A percentile compares a stretch with the other conserved stretches of the same genome.
phyloP scores from a whole-genome alignment of 2,329 filamentous ascomycete genomes.

The Bipolaris oryzae region DNA sequence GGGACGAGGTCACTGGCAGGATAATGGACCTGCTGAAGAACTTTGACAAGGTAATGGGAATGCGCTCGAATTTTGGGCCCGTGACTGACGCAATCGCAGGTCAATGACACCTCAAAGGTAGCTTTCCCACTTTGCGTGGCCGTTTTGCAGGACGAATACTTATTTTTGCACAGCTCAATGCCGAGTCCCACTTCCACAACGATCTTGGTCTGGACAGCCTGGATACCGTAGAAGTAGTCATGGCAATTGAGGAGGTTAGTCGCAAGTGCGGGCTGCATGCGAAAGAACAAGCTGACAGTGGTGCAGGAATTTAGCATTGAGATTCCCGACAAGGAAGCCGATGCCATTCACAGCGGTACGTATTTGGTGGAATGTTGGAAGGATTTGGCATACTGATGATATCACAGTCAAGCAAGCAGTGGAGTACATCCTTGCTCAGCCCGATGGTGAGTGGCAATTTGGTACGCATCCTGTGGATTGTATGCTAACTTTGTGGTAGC shows the following conservation, averaged over 20 bases:
- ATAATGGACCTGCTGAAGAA: constrained; percentile 92
- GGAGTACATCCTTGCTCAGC: constrained; percentile 90
- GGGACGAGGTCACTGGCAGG: constrained; percentile 86
- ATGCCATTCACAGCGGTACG: constrained; percentile 91
- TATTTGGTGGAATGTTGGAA: constrained; percentile 19
- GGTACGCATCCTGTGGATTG: constrained; percentile 30
- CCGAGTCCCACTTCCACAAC: constrained; percentile 89
- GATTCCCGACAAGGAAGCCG: constrained; percentile 97
- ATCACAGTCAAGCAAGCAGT: constrained; percentile 86
- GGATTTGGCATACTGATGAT: constrained; percentile 38
- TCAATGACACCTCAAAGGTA: constrained; percentile 66
- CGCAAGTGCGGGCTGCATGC: constrained; percentile 9
- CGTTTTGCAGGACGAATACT: constrained; percentile 20
- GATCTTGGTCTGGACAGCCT: constrained; percentile 96
- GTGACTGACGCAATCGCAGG: constrained; percentile 57
- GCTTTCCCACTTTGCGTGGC: constrained; percentile 5
- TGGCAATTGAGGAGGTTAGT: constrained; percentile 97
- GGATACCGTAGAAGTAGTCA: constrained; percentile 98
- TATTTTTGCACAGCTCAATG: constrained; percentile 69
- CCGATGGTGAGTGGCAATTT: constrained; percentile 71
- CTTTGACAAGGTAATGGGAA: constrained; percentile 85
- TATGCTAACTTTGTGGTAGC: constrained; percentile 37
- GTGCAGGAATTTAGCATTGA: constrained; percentile 83
- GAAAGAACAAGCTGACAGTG: constrained; percentile 18
- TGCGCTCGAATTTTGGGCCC: constrained; percentile 17